Evolutionary conservation across 164 flowering plant species (phyloP).

Genomic region (Cinnamomum micranthum): DNA sequence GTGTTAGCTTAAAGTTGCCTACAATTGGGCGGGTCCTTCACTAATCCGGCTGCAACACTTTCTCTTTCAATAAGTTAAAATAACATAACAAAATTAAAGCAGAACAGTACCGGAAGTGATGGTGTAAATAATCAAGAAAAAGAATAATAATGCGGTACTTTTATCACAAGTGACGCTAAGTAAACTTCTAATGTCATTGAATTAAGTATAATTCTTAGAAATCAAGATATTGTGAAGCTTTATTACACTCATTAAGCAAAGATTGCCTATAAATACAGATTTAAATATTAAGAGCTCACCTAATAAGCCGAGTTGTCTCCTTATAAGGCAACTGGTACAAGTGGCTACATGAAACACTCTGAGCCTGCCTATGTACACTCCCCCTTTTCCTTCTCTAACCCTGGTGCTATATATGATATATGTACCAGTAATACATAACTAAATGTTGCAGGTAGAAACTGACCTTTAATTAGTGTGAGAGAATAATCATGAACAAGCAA

Average conservation of each 20-base stretch:
- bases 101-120: too few species aligned
- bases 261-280: constrained; percentile 20
- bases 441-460: constrained; percentile 5
- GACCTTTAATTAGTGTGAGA: not conserved
- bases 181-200: not conserved
- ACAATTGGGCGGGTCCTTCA: too few species aligned
- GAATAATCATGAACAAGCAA: constrained; percentile 47
- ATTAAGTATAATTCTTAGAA: not conserved
- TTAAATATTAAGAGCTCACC: constrained; percentile 19
- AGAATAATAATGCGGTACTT: too few species aligned
- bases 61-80: too few species aligned
- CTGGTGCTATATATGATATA: constrained; percentile 17
- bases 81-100: too few species aligned
- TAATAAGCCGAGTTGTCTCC: constrained; percentile 1
- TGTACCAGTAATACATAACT: constrained; percentile 14
- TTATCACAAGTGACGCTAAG: not conserved
- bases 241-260: constrained; percentile 9
- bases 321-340: not conserved
- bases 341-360: constrained; percentile 8
- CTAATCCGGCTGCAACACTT: too few species aligned
- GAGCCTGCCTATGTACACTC: constrained; percentile 33
- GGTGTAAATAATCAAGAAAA: too few species aligned
- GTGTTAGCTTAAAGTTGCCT: too few species aligned
- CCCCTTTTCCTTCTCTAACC: constrained; percentile 6
- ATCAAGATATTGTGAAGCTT: not conserved